These are phyloP conservation scores for Zygoascus flipseniorum DNA, from an alignment of 805 yeast species.

Conservation along the genomic window DNA sequence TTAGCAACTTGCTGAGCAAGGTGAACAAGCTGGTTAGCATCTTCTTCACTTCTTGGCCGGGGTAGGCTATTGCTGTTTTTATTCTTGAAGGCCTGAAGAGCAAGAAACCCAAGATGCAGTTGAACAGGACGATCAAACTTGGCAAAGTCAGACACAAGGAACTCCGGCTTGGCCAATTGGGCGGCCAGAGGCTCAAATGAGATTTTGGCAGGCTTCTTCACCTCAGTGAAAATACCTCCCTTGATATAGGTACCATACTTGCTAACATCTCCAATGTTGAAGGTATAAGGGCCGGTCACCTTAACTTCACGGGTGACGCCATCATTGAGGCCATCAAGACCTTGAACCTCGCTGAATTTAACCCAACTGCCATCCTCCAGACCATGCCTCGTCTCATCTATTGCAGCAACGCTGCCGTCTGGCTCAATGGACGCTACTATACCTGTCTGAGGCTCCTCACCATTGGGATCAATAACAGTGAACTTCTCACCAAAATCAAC, in stretches of 20 bases:
- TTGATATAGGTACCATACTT: constrained; percentile 59
- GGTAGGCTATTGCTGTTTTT: constrained; percentile 63
- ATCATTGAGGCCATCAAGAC: constrained; percentile 64
- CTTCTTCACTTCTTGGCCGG: constrained; percentile 63
- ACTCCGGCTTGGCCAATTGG: constrained; percentile 74
- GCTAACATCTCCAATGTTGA: constrained; percentile 49
- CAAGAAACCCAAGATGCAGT: constrained; percentile 87
- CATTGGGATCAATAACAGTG: constrained; percentile 74
- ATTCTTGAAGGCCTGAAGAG: constrained; percentile 64
- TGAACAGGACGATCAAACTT: constrained; percentile 89
- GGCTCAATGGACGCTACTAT: constrained; percentile 81
- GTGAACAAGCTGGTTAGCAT: constrained; percentile 58
- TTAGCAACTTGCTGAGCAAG: constrained; percentile 51
- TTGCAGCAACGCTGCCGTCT: constrained; percentile 86
- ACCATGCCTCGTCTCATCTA: constrained; percentile 89
- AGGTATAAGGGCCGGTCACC: constrained; percentile 93
- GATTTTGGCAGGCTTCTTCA: constrained; percentile 65
- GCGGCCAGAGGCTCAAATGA: constrained; percentile 54
- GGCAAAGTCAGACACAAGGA: constrained; percentile 76
- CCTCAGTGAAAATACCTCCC: constrained; percentile 91
- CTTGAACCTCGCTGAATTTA: constrained; percentile 77
- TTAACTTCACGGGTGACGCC: constrained; percentile 67
- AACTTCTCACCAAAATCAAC: constrained; percentile 84
- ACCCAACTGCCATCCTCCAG: constrained; percentile 88
- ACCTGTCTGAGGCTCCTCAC: constrained; percentile 87